These are phyloP conservation scores for Collybia sp. DNA, from an alignment of 768 basidiomycete genomes.

Conservation along the genomic window DNA sequence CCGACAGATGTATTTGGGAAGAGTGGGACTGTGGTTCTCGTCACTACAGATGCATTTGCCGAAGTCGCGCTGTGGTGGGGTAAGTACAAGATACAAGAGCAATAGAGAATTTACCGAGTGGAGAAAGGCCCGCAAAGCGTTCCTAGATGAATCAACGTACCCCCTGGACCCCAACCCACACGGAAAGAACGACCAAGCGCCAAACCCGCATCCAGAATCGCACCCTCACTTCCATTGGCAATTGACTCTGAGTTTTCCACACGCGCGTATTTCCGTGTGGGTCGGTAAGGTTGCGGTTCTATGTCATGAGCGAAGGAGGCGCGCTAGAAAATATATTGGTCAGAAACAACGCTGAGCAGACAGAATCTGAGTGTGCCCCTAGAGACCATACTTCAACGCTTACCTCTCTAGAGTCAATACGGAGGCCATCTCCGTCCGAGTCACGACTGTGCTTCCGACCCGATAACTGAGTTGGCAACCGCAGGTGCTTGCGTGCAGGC, in stretches of 20 bases:
- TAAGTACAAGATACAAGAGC: background rate
- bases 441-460: conserved; percentile 76
- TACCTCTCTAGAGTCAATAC: conserved; percentile 60
- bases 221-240: conserved; percentile 58
- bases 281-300: conserved; percentile 61
- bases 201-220: conserved; percentile 77
- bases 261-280: conserved; percentile 77
- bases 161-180: conserved; percentile 86
- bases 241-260: conserved; percentile 67
- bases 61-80: conserved; percentile 36
- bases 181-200: conserved; percentile 85
- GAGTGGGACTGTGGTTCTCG: conserved; percentile 42
- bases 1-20: conserved; percentile 27
- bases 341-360: conserved; percentile 1
- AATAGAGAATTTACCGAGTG: conserved; percentile 39
- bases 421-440: conserved; percentile 66
- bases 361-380: background rate
- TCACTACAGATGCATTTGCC: conserved; percentile 61
- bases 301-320: conserved; percentile 75
- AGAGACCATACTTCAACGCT: conserved; percentile 10
- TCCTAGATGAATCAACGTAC: conserved; percentile 74
- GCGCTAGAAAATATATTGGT: conserved; percentile 40
- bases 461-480: conserved; percentile 31
- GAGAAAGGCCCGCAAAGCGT: conserved; percentile 56
- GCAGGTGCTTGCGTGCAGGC: conserved; percentile 27